Conservation (phyloP, 176 grass and related monocot species). For the Olyra latifolia region DNA sequence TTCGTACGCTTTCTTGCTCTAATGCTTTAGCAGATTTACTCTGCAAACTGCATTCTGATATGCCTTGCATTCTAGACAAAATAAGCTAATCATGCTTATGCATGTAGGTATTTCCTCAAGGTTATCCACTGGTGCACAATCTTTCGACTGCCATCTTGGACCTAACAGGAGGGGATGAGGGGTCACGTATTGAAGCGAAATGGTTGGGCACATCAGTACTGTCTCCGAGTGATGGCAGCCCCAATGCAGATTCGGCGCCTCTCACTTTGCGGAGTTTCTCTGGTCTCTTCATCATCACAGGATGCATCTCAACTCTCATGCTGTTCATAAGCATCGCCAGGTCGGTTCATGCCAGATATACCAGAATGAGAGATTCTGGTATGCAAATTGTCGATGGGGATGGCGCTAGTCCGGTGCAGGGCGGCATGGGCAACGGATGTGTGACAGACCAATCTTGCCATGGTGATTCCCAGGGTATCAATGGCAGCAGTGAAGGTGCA, state of each 20-base stretch:
- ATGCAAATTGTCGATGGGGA: background rate
- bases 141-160: slow-evolving; percentile 56
- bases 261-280: slow-evolving; percentile 40
- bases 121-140: slow-evolving; percentile 45
- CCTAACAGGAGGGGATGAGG: slow-evolving; percentile 29
- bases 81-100: background rate
- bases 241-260: background rate
- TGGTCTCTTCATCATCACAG: slow-evolving; percentile 52
- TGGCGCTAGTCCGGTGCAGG: background rate
- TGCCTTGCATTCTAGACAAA: background rate
- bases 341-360: background rate
- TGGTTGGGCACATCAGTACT: slow-evolving; percentile 33
- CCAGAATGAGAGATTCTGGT: background rate
- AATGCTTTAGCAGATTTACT: background rate
- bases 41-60: background rate
- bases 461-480: background rate
- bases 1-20: slow-evolving; percentile 46
- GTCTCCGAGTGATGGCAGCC: background rate
- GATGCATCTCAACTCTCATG: slow-evolving; percentile 33
- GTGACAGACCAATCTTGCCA: background rate
- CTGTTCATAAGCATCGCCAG: slow-evolving; percentile 31
- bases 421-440: background rate
- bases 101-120: slow-evolving; percentile 46
- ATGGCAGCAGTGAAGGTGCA: background rate
- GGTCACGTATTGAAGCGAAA: slow-evolving; percentile 15